Conservation (phyloP, 306 rosid species). For the Fragaria nilgerrensis region DNA sequence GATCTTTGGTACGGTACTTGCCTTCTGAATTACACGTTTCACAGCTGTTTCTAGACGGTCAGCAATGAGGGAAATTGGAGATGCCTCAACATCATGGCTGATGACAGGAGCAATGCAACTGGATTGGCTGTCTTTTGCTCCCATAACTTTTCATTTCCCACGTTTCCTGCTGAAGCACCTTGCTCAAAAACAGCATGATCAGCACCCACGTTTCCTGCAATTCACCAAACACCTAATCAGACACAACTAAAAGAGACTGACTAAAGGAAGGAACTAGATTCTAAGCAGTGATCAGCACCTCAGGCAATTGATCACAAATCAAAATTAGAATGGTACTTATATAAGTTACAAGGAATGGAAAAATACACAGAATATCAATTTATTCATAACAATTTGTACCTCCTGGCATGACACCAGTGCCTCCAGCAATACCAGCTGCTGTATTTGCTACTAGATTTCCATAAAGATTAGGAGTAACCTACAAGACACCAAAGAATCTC, state of each 20-base stretch:
- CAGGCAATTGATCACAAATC: slow-evolving; percentile 4
- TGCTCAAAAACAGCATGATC: slow-evolving; percentile 92
- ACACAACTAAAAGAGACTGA: neutral
- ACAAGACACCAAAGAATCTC: slow-evolving; percentile 27
- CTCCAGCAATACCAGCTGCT: slow-evolving; percentile 98
- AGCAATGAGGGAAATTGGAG: slow-evolving; percentile 87
- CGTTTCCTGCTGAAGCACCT: slow-evolving; percentile 97
- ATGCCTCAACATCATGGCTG: slow-evolving; percentile 98
- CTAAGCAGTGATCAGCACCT: neutral
- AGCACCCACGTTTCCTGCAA: slow-evolving; percentile 86
- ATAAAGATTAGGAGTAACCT: slow-evolving; percentile 97
- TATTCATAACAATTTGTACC: slow-evolving; percentile 37
- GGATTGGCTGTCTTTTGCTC: slow-evolving; percentile 83
- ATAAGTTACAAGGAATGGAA: neutral
- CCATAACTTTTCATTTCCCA: slow-evolving; percentile 57
- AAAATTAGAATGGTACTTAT: neutral
- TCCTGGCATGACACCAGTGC: slow-evolving; percentile 99
- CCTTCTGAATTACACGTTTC: slow-evolving; percentile 70
- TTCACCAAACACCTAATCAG: slow-evolving; percentile 19
- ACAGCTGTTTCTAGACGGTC: slow-evolving; percentile 87
- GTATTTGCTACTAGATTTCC: slow-evolving; percentile 97
- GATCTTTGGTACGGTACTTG: slow-evolving; percentile 69
- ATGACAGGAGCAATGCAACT: slow-evolving; percentile 85
- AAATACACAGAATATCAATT: neutral
- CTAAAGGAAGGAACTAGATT: neutral